Conservation (phyloP, 768 basidiomycete species). For the Panellus pusillus region DNA sequence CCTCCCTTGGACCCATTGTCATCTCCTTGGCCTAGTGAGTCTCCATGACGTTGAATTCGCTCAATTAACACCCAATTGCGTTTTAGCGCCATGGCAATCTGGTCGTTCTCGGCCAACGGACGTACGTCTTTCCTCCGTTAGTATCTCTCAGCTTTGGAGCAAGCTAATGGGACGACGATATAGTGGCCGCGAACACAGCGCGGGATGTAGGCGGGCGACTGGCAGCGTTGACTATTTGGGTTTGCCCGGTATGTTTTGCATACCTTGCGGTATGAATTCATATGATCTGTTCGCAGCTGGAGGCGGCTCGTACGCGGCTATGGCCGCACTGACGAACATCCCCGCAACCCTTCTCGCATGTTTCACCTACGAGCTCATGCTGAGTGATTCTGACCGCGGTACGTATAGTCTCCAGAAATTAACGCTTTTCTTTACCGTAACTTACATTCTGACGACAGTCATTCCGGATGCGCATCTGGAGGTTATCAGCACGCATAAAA, state of each 20-base stretch:
- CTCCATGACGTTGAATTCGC: too few species aligned
- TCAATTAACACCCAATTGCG: too few species aligned
- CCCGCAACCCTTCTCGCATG: constrained; percentile 44
- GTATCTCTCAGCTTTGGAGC: constrained; percentile 32
- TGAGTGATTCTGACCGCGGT: constrained; percentile 37
- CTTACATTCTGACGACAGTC: constrained; percentile 10
- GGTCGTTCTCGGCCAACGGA: constrained; percentile 41
- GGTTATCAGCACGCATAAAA: neutral
- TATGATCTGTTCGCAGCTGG: constrained; percentile 28
- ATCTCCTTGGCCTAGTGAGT: constrained; percentile 44
- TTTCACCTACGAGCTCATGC: constrained; percentile 37
- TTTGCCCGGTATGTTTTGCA: neutral
- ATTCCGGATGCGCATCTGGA: neutral
- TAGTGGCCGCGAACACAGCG: constrained; percentile 47
- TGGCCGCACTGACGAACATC: constrained; percentile 47
- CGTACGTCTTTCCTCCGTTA: constrained; percentile 28
- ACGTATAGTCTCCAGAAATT: neutral
- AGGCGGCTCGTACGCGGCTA: constrained; percentile 46
- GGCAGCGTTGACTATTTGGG: constrained; percentile 44
- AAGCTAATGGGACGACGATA: neutral
- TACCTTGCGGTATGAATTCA: neutral
- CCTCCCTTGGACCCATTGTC: constrained; percentile 40
- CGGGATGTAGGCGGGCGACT: constrained; percentile 50
- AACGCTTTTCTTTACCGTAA: neutral
- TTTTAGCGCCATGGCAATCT: constrained; percentile 37